phyloP scores from a whole-genome alignment of 2,329 filamentous ascomycete species.

The Allantophomopsis cytisporea region DNA sequence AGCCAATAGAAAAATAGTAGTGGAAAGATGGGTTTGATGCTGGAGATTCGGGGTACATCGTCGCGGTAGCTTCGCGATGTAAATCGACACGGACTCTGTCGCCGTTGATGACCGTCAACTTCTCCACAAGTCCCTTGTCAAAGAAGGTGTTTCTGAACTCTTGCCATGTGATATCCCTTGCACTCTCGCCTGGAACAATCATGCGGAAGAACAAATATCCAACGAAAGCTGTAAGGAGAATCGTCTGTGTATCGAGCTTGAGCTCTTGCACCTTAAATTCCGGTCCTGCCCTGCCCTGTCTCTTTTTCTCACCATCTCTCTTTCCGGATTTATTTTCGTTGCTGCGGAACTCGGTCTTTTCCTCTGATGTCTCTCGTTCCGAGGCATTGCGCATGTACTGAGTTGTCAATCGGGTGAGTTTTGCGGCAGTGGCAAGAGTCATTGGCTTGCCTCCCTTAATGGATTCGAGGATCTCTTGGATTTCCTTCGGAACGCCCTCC shows the following conservation, averaged over 20 bases:
- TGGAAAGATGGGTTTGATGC: constrained; percentile 56
- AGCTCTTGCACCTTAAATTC: constrained; percentile 10
- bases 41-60: constrained; percentile 64
- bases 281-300: constrained; percentile 7
- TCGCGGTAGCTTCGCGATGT: constrained; percentile 58
- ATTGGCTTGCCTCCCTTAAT: constrained; percentile 11
- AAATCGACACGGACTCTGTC: constrained; percentile 69
- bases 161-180: constrained; percentile 89
- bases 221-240: constrained; percentile 37
- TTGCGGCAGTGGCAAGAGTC: constrained; percentile 13
- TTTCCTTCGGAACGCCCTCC: constrained; percentile 52
- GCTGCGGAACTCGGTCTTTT: constrained; percentile 12
- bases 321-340: constrained; percentile 12
- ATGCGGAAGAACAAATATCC: constrained; percentile 49
- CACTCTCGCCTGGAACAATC: constrained; percentile 51
- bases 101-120: constrained; percentile 68
- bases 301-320: constrained; percentile 22
- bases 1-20: constrained; percentile 94
- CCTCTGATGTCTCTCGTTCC: constrained; percentile 9
- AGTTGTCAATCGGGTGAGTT: constrained; percentile 19
- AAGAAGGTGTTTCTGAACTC: constrained; percentile 89
- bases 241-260: constrained; percentile 15
- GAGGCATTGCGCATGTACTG: constrained; percentile 17
- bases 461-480: constrained; percentile 22
- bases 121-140: constrained; percentile 91